Evolutionary conservation across 495 filamentous ascomycete genomes (phyloP).

Genomic region (Chlorociboria aeruginascens): DNA sequence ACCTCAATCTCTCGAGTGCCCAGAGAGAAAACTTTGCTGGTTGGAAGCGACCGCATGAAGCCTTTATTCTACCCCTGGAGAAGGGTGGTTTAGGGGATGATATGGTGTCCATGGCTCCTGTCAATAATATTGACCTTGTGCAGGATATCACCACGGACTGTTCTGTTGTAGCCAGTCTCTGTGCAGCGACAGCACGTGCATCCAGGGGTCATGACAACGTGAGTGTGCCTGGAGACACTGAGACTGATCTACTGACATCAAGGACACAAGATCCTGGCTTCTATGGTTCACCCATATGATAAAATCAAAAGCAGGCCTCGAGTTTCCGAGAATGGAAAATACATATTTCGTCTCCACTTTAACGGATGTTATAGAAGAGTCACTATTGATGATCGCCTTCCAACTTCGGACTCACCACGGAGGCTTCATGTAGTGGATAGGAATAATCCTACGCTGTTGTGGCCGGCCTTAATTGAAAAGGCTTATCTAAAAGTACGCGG

Average conservation of each 20-base stretch:
- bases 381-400: constrained; percentile 83
- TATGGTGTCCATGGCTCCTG: constrained; percentile 38
- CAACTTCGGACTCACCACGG: constrained; percentile 57
- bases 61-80: constrained; percentile 14
- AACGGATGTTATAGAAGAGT: constrained; percentile 88
- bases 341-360: constrained; percentile 84
- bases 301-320: constrained; percentile 36
- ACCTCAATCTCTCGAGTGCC: constrained; percentile 53
- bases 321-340: constrained; percentile 70
- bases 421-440: constrained; percentile 82
- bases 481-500: constrained; percentile 95
- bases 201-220: constrained; percentile 50
- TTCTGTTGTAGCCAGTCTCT: constrained; percentile 92
- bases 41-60: constrained; percentile 67
- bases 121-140: constrained; percentile 58
- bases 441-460: constrained; percentile 61
- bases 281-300: constrained; percentile 65
- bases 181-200: constrained; percentile 58
- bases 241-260: background rate
- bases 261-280: constrained; percentile 46
- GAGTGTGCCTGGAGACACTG: constrained; percentile 3
- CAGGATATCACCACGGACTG: constrained; percentile 94
- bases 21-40: constrained; percentile 62
- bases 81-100: background rate
- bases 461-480: constrained; percentile 94